A percentile compares a stretch with the other conserved stretches of the same genome.
Evolutionary conservation across 2,329 filamentous ascomycete species (phyloP).

Genomic region (Colletotrichum chrysophilum): DNA sequence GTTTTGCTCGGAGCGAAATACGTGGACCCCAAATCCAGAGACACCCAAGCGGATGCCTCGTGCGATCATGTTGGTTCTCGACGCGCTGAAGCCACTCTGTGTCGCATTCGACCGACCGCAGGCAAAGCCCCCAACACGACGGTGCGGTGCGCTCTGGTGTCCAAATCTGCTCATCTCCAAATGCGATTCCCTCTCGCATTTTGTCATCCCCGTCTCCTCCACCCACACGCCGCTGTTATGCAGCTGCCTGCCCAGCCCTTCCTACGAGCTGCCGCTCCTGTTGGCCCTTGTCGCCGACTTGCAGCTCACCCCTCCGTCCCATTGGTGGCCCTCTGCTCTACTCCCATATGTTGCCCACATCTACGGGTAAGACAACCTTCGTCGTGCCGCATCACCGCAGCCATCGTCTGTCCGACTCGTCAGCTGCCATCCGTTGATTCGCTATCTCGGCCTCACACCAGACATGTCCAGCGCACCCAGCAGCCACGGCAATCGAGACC

Average conservation of each 20-base stretch:
- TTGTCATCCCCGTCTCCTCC: neutral
- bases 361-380: conserved; percentile 7
- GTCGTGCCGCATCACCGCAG: conserved; percentile 16
- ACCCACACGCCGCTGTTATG: neutral
- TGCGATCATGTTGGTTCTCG: neutral
- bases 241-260: neutral
- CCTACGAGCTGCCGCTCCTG: conserved; percentile 3
- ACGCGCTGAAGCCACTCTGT: neutral
- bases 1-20: neutral
- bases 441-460: neutral
- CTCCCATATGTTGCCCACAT: neutral
- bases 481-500: neutral
- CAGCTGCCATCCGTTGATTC: conserved; percentile 8
- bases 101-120: neutral
- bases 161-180: neutral
- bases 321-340: conserved; percentile 5
- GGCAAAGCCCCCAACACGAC: neutral
- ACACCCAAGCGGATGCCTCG: neutral
- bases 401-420: neutral
- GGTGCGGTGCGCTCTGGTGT: neutral
- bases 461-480: neutral
- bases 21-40: neutral
- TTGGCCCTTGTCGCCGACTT: conserved; percentile 4
- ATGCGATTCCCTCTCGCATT: neutral
- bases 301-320: neutral